phyloP scores from a whole-genome alignment of 164 flowering plant species.

The Akebia trifoliata region DNA sequence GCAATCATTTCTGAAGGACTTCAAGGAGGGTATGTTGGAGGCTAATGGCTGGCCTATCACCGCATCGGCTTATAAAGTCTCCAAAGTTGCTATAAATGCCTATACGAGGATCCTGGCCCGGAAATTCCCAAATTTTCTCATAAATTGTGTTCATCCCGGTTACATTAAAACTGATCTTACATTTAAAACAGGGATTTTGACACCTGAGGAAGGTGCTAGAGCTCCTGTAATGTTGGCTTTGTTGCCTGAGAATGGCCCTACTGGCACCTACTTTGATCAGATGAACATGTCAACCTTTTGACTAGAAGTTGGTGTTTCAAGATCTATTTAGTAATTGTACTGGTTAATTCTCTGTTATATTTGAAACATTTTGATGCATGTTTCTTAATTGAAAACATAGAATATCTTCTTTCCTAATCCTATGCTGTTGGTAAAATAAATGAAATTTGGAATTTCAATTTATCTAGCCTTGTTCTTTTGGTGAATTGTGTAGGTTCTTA shows the following conservation, averaged over 20 bases:
- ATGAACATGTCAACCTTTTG: constrained; percentile 3
- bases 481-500: too few species aligned
- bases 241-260: neutral
- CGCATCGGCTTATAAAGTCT: constrained; percentile 17
- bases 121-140: constrained; percentile 7
- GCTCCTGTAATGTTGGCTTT: constrained; percentile 7
- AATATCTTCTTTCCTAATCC: too few species aligned
- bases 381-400: too few species aligned
- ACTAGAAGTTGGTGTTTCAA: neutral
- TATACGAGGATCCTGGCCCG: constrained; percentile 23
- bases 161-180: constrained; percentile 10
- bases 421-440: too few species aligned
- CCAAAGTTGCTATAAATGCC: constrained; percentile 22
- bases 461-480: too few species aligned
- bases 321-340: too few species aligned
- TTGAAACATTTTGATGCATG: too few species aligned
- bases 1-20: constrained; percentile 22
- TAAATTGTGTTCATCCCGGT: constrained; percentile 14
- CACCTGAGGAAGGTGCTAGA: constrained; percentile 11
- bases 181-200: neutral
- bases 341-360: too few species aligned
- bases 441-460: too few species aligned
- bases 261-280: constrained; percentile 3
- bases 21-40: constrained; percentile 22
- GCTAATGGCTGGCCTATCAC: constrained; percentile 36